Conservation (phyloP, 1,284 basidiomycete species). For the Cutaneotrichosporon arboriforme region DNA sequence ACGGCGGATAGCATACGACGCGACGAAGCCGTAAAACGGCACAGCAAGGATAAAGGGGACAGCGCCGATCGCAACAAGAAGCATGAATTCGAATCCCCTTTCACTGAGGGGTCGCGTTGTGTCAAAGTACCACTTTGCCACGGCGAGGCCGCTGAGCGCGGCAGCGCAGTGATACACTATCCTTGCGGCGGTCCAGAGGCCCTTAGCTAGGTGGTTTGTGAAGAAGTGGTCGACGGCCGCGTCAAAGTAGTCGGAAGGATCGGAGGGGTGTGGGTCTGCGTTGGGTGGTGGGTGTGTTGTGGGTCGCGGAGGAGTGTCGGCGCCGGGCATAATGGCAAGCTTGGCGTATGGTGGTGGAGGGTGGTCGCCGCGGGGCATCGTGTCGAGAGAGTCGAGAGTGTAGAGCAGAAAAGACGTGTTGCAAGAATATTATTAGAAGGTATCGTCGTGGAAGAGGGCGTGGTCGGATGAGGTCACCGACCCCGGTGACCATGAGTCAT, state of each 20-base stretch:
- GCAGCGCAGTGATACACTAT: not conserved
- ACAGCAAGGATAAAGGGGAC: not conserved
- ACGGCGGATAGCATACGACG: not conserved
- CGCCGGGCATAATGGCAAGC: too few relatives aligned
- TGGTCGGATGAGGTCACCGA: too few relatives aligned
- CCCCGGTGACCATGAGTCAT: too few relatives aligned
- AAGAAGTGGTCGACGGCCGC: not conserved
- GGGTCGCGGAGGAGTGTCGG: too few relatives aligned
- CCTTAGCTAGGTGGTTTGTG: not conserved
- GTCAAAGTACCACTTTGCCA: conserved; percentile 4
- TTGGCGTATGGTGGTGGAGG: too few relatives aligned
- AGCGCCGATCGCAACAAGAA: not conserved
- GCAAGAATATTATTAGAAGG: too few relatives aligned
- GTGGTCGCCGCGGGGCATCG: too few relatives aligned
- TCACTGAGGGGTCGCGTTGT: not conserved
- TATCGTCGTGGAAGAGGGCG: too few relatives aligned
- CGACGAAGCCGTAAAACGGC: not conserved
- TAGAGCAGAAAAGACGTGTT: too few relatives aligned
- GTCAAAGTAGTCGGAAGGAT: conserved; percentile 3
- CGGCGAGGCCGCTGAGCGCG: not conserved
- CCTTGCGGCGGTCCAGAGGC: not conserved
- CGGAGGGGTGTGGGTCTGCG: not conserved
- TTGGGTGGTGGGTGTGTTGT: too few relatives aligned
- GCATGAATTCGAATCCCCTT: not conserved
- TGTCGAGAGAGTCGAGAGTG: too few relatives aligned